These are phyloP conservation scores for Ophiostoma piceae DNA, from an alignment of 2,329 filamentous ascomycete genomes.

Conservation along the genomic window DNA sequence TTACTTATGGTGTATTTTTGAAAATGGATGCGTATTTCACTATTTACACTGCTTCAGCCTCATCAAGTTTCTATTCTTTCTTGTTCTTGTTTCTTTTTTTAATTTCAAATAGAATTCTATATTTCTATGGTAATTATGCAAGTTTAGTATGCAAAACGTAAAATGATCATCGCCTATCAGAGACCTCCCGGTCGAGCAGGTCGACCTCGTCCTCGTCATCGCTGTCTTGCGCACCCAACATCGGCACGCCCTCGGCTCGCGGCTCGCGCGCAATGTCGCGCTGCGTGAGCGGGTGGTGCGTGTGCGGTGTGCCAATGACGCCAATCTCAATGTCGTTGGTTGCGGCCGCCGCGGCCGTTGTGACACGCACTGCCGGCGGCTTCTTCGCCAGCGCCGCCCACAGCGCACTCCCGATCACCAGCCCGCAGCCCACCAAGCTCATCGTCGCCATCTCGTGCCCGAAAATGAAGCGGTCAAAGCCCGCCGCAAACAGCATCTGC, in stretches of 20 bases:
- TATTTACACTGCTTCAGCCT: neutral
- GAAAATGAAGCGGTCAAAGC: conserved; percentile 50
- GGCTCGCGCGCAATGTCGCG: neutral
- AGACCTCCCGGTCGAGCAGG: neutral
- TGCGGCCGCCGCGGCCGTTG: conserved; percentile 31
- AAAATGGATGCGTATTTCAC: neutral
- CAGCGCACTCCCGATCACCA: conserved; percentile 51
- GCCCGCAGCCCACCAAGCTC: conserved; percentile 47
- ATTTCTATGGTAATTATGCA: neutral
- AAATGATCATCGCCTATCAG: neutral
- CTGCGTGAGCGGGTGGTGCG: neutral
- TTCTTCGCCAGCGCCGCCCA: conserved; percentile 37
- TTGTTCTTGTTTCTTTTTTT: too few relatives aligned
- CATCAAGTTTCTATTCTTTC: too few relatives aligned
- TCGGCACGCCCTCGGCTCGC: conserved; percentile 38
- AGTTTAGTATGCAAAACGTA: neutral
- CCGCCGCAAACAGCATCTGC: conserved; percentile 52
- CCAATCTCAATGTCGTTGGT: conserved; percentile 35
- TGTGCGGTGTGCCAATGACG: neutral
- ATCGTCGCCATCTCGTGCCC: conserved; percentile 46
- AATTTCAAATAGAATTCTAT: neutral
- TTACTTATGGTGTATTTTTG: neutral
- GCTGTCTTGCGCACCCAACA: conserved; percentile 34
- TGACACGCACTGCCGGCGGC: conserved; percentile 17
- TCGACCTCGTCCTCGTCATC: conserved; percentile 25